Conservation (phyloP, 202 grass and related monocot genomes). For the Panicum virgatum region DNA sequence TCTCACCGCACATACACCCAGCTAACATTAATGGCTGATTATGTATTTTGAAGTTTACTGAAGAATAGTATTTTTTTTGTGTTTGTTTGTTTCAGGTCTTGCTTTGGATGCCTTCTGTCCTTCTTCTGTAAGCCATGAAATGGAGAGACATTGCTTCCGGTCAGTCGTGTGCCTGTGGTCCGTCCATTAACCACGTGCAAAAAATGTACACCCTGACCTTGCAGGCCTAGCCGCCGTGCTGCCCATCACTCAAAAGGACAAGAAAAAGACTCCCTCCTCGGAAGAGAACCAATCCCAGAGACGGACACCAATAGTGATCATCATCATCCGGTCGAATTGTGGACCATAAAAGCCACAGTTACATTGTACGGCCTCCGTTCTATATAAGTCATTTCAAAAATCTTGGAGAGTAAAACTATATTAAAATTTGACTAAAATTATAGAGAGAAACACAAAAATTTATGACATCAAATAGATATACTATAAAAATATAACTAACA, state of each 20-base stretch:
- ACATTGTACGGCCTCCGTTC: no score
- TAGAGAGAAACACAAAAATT: no score
- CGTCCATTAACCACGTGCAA: slow-evolving; percentile 8
- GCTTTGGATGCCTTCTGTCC: background rate
- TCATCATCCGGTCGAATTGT: background rate
- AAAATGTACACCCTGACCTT: background rate
- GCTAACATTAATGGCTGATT: background rate
- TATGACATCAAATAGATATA: no score
- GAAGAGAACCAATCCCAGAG: no score
- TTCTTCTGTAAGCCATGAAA: background rate
- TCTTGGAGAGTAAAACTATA: no score
- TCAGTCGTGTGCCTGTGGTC: background rate
- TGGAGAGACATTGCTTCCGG: background rate
- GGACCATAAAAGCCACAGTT: no score
- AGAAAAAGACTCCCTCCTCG: no score
- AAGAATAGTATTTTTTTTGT: background rate
- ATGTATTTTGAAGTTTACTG: background rate
- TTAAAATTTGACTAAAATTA: no score
- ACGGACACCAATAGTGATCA: background rate
- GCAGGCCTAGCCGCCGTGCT: background rate
- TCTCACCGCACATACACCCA: background rate
- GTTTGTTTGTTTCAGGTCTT: background rate
- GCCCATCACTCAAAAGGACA: background rate
- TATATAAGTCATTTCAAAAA: no score
- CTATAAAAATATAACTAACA: no score